Base-by-base conservation (phyloP, 306 rosid species). In the Ochetophila trinervis region DNA sequence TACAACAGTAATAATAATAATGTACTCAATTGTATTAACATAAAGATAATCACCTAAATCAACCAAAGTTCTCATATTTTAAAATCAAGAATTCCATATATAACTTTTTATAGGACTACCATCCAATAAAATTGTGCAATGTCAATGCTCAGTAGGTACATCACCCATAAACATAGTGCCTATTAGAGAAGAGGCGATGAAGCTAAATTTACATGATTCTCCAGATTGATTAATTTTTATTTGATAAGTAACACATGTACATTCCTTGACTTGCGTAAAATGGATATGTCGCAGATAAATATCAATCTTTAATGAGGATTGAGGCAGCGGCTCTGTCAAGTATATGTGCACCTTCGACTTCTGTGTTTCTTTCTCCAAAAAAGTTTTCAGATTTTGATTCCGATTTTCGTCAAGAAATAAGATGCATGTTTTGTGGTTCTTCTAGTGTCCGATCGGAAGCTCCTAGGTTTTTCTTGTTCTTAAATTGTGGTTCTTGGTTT, bases 211-310 rank as follows among this genome's bases (percentile, higher is more conserved):
- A 93, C 99, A 62, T 63, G 89, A 57, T 83, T 90, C 90, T 81
- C 99, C 97, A 53, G 76, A 78, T 78, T 82, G 97, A 63, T 66
- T 73, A 75, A 90, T 74, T 52, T 86, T 86, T 72, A 90, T 66
- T 74, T 87, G 82, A 86, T 93, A 90, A 73, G 86, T 70, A 79
- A 93, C 94, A 73, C 68, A 34, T 8, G 99, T 65, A 81, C 64
- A 66, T 83, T 69, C 76, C 69, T 79, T 75, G 86, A 75, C 76
- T 87, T n/a, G n/a, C n/a, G n/a, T n/a, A n/a, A n/a, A n/a, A n/a
- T n/a, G n/a, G n/a, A n/a, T n/a, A n/a, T n/a, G n/a, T n/a, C n/a
- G n/a, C n/a, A n/a, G n/a, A n/a, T n/a, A n/a, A n/a, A n/a, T n/a
- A n/a, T n/a, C n/a, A n/a, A n/a, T n/a, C n/a, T n/a, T n/a, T n/a